Evolutionary conservation across 192 early-diverging fungal species (phyloP).

Genomic region (Hyaloraphidium curvatum): DNA sequence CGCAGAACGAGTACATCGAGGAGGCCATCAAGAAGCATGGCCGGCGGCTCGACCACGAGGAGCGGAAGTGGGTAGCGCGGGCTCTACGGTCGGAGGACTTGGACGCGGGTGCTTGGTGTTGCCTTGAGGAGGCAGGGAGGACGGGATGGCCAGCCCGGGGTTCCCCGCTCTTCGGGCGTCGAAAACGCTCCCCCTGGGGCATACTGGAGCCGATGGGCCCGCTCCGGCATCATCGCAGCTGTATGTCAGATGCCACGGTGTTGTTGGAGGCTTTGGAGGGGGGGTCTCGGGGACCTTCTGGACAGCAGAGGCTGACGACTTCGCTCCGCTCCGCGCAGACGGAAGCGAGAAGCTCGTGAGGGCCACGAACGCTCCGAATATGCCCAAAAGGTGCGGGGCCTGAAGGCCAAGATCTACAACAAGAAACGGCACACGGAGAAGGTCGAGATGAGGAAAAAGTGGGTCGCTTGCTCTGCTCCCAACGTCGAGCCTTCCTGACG

Average conservation of each 20-base stretch:
- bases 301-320: no score
- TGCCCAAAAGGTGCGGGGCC: constrained; percentile 91
- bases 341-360: constrained; percentile 85
- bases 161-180: not conserved
- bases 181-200: no score
- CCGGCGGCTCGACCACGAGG: constrained; percentile 81
- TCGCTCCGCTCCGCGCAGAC: no score
- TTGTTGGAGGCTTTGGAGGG: not conserved
- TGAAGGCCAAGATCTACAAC: constrained; percentile 97
- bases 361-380: constrained; percentile 78
- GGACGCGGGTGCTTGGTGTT: no score
- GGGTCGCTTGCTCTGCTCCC: constrained; percentile 8
- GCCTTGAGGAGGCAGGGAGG: no score
- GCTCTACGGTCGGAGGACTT: no score
- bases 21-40: constrained; percentile 93
- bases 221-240: no score
- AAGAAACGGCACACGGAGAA: constrained; percentile 95
- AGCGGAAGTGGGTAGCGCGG: constrained; percentile 52
- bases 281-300: not conserved
- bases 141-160: no score
- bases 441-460: constrained; percentile 99
- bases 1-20: constrained; percentile 99
- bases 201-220: no score
- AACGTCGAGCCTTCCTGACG: not conserved
- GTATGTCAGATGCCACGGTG: no score